Base-by-base conservation (phyloP, 2,329 filamentous ascomycete genomes). In the Proliferodiscus dingleyae region DNA sequence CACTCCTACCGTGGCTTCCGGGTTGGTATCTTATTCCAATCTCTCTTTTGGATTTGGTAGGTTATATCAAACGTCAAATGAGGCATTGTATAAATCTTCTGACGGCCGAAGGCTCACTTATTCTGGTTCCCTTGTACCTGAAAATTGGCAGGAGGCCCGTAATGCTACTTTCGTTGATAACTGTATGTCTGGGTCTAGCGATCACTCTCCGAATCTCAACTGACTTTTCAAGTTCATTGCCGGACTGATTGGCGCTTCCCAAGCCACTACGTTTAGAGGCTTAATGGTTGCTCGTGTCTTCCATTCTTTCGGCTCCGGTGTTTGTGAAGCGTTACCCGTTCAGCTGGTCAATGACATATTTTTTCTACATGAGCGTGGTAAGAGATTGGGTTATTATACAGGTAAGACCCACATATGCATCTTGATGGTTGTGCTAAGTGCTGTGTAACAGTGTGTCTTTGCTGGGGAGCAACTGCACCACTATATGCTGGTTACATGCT, bases 401-500 rank as follows among this genome's bases (percentile, higher is more conserved):
- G 66, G 71, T 70, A 56, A 34, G 58, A 32, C 5, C 8, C 29
- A 7, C 29, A 15, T n/a, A 28, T n/a, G 13, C 5, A 5, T 32
- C 13, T 15, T 13, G n/a, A n/a, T 7, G n/a, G 7, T 7, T 5
- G 8, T n/a, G 29, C 29, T 32, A 32, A 32, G 7, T n/a, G 8
- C 15, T 7, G 5, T 29, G 8, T 2, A 24, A 13, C 34, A 70
- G 71, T 79, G 19, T 73, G 71, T 40, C 69, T 81, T 33, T 80
- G 76, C 53, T 68, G 78, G 9, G 77, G 76, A 4, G 66, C 74
- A 0, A 74, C 74, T 0, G 75, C 76, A 1, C 75, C 78, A 0
- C 64, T 81, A 1, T 79, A 76, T 39, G 75, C 78, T 1, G 76
- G 77, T 10, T 81, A 80, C 59, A 81, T 81, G 77, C 71, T 81